Evolutionary conservation across 805 yeast species (phyloP).

Genomic region (Suhomyces sp.): DNA sequence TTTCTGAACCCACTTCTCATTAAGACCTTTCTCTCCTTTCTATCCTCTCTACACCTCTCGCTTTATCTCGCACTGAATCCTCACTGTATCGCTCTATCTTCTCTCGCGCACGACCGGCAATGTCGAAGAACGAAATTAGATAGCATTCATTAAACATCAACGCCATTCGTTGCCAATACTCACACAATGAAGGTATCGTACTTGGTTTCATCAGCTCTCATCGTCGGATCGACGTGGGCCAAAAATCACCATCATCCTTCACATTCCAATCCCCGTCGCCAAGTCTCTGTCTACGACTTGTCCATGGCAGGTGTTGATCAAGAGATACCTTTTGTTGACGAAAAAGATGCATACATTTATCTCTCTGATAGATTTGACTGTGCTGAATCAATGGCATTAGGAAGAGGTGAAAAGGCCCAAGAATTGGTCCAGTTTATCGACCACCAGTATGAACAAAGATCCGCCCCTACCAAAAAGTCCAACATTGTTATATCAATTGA

Average conservation of each 20-base stretch:
- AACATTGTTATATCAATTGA: constrained; percentile 37
- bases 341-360: constrained; percentile 36
- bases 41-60: background rate
- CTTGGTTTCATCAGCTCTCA: constrained; percentile 4
- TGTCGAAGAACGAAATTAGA: constrained; percentile 2
- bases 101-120: constrained; percentile 1
- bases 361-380: constrained; percentile 46
- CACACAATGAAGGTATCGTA: constrained; percentile 5
- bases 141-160: background rate
- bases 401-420: constrained; percentile 25
- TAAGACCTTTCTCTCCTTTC: background rate
- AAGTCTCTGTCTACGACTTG: constrained; percentile 10
- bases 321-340: constrained; percentile 1
- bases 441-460: constrained; percentile 10
- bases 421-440: constrained; percentile 24
- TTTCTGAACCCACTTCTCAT: background rate
- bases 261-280: background rate
- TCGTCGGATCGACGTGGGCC: constrained; percentile 4
- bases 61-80: background rate
- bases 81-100: background rate
- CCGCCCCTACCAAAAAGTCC: constrained; percentile 15
- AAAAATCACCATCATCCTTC: background rate
- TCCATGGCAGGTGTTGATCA: background rate
- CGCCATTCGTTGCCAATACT: background rate
- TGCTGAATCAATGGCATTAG: constrained; percentile 33